Percentiles rank a stretch among this genome's conserved stretches.
Evolutionary conservation across 2,329 filamentous ascomycete genomes (phyloP).

Genomic region (Thelonectria olida): DNA sequence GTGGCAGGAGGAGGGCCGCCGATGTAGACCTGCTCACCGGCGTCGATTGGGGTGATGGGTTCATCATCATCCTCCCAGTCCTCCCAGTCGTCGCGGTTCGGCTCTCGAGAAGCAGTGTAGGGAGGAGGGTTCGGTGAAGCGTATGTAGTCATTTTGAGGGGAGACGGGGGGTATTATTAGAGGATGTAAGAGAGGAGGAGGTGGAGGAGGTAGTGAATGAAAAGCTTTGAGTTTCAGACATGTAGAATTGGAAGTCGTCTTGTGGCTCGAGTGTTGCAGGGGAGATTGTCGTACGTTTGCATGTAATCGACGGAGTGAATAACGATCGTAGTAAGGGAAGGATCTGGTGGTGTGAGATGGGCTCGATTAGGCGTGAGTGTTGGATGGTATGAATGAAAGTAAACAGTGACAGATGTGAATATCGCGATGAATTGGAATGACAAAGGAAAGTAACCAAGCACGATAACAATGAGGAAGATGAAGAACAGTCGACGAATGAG

Average conservation of each 20-base stretch:
- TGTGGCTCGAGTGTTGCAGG: constrained; percentile 13
- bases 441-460: constrained; percentile 36
- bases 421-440: constrained; percentile 6
- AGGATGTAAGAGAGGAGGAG: constrained; percentile 7
- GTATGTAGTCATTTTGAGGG: constrained; percentile 27
- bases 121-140: constrained; percentile 22
- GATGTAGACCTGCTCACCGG: constrained; percentile 48
- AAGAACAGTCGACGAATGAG: constrained; percentile 6
- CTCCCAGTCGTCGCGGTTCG: constrained; percentile 58
- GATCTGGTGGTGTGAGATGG: not conserved
- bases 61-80: constrained; percentile 64
- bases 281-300: not conserved
- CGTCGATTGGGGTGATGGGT: constrained; percentile 50
- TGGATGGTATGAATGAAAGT: not conserved
- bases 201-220: not conserved
- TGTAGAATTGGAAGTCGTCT: constrained; percentile 14
- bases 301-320: not conserved
- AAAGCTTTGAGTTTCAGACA: constrained; percentile 21
- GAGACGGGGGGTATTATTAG: constrained; percentile 15
- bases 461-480: constrained; percentile 14
- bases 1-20: constrained; percentile 29
- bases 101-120: constrained; percentile 25
- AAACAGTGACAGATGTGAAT: not conserved
- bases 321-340: not conserved
- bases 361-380: not conserved